A percentile compares a stretch with the other conserved stretches of the same genome.
These are phyloP conservation scores for Fraxinus latifolia DNA, from an alignment of 305 asterid species.

Conservation along the genomic window DNA sequence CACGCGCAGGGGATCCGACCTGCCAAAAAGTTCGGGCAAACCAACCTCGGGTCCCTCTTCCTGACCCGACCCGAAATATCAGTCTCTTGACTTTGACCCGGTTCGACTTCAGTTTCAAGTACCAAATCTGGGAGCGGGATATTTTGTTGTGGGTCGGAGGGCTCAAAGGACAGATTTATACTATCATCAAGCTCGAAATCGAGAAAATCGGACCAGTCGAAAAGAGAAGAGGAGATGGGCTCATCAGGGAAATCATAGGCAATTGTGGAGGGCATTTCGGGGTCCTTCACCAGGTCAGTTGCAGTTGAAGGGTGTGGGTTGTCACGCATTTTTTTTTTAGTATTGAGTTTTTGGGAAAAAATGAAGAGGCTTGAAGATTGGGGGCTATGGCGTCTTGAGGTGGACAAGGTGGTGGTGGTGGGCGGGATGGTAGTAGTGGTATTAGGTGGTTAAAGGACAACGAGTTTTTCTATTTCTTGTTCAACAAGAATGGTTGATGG, in stretches of 20 bases:
- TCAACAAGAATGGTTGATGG: not conserved
- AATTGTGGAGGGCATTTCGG: slow-evolving; percentile 32
- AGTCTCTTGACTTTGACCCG: slow-evolving; percentile 19
- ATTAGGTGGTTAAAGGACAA: not conserved
- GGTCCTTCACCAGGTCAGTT: slow-evolving; percentile 11
- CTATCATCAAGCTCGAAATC: slow-evolving; percentile 63
- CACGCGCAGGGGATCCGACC: slow-evolving; percentile 83
- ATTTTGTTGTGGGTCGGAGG: slow-evolving; percentile 19
- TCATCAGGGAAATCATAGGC: slow-evolving; percentile 27
- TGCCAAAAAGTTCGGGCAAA: slow-evolving; percentile 72
- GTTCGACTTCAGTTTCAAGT: slow-evolving; percentile 13
- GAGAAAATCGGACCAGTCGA: slow-evolving; percentile 81
- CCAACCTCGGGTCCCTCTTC: slow-evolving; percentile 79
- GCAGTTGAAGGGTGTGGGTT: slow-evolving; percentile 22
- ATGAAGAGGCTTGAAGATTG: not conserved
- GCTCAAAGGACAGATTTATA: slow-evolving; percentile 26
- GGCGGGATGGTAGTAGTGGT: not conserved
- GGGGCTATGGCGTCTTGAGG: not conserved
- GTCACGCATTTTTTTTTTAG: slow-evolving; percentile 23
- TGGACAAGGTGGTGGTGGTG: not conserved
- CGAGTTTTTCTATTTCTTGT: not conserved
- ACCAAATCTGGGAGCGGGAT: slow-evolving; percentile 11
- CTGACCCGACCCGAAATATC: slow-evolving; percentile 42
- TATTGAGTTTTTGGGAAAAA: slow-evolving; percentile 1
- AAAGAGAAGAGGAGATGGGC: slow-evolving; percentile 46